These are phyloP conservation scores for Fallopia convolvulus DNA, from an alignment of 148 eudicot species.

Conservation along the genomic window DNA sequence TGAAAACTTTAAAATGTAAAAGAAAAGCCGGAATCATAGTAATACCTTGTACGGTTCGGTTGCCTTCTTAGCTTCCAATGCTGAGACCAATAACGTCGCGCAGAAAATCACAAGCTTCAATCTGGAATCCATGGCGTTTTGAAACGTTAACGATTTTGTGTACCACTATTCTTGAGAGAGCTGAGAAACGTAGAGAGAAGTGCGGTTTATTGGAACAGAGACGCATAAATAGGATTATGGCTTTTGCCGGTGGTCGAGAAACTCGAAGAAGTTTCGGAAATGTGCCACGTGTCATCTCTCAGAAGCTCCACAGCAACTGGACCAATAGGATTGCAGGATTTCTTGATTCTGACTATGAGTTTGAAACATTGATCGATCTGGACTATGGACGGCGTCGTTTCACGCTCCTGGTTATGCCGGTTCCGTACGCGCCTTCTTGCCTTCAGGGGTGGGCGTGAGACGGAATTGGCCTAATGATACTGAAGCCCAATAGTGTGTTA, in stretches of 20 bases:
- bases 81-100: conserved; percentile 22
- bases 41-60: conserved; percentile 57
- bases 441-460: neutral
- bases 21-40: neutral
- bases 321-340: conserved; percentile 46
- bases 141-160: neutral
- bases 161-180: neutral
- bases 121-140: conserved; percentile 28
- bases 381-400: conserved; percentile 5
- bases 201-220: neutral
- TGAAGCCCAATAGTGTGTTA: neutral
- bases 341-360: neutral
- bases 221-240: conserved; percentile 22
- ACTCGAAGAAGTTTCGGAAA: conserved; percentile 29
- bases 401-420: neutral
- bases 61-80: conserved; percentile 37
- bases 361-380: neutral
- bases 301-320: conserved; percentile 34
- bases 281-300: conserved; percentile 34
- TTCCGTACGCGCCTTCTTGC: neutral
- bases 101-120: conserved; percentile 17
- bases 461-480: neutral
- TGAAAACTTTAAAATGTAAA: neutral
- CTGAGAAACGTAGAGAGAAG: neutral
- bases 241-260: conserved; percentile 18